Evolutionary conservation across 2,329 filamentous ascomycete genomes (phyloP), one percentile per base, ranked within the genome.

Genomic region (Pezicula neosporulosa): DNA sequence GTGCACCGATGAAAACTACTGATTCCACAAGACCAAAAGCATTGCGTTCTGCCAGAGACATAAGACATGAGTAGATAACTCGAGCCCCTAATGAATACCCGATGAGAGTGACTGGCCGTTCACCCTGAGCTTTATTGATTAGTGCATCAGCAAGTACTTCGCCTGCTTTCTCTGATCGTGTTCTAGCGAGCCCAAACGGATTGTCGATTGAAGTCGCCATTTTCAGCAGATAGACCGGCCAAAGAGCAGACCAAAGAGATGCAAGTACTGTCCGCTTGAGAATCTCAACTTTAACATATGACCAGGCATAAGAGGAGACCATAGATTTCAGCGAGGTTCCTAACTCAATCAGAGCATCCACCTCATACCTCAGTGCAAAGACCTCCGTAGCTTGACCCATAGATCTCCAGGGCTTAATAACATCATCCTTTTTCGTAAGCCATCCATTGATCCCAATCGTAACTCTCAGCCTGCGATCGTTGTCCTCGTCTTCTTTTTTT

Each of bases 361-460:
- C 82, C 69, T 97, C 92, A 72, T 88, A 96, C 3, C 89, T 81
- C 6, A 96, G 73, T 1, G 90, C 91, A 64, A 96, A 96, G 0
- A 89, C 84, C 67, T 96, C 92, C 1, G 86, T 80, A 55, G 87
- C 80, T 30, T 80, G 73, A 3, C 83, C 81, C 12, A 96, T 75
- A 28, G 87, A 84, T 30, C 81, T 80, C 92, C 92, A 97, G 0
- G 92, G 91, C 55, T 82, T 80, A 5, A 86, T 80, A 24, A 96
- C 81, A 59, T 96, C 90, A 28, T 86, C 80, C 57, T 88, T 82
- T 7, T 82, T 77, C 2, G 81, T 86, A 12, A 96, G 76, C 92
- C 91, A 96, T 35, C 92, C 92, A 53, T 90, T 93, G 56, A 96
- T 83, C 8, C 89, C 90, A 52, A 97, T 89, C 0, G 89, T 91